Evolutionary conservation across 352 stramenopile genomes (phyloP).

Genomic region (Phytopythium delawarense): DNA sequence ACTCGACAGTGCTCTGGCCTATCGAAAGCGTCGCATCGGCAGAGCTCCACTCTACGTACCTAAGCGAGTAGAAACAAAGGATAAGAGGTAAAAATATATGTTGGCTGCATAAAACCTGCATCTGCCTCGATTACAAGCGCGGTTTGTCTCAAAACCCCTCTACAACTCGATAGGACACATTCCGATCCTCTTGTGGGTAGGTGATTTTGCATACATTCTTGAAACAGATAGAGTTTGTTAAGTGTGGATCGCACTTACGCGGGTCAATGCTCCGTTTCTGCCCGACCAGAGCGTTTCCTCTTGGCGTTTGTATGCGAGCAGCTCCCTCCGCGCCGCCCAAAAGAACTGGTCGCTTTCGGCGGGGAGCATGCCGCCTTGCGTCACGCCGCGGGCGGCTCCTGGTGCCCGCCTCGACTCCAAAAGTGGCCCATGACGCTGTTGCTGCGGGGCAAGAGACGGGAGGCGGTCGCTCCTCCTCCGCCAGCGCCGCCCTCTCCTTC

Average conservation of each 20-base stretch:
- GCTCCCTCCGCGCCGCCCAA: neutral
- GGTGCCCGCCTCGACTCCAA: neutral
- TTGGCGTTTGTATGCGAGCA: neutral
- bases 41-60: too few relatives aligned
- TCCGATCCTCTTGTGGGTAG: too few relatives aligned
- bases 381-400: neutral
- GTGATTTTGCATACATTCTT: too few relatives aligned
- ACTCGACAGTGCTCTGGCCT: neutral
- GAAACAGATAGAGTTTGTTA: too few relatives aligned
- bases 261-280: neutral
- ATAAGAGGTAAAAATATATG: too few relatives aligned
- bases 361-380: neutral
- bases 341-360: neutral
- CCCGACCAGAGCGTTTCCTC: neutral
- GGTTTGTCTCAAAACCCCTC: too few relatives aligned
- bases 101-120: too few relatives aligned
- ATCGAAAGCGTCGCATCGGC: neutral
- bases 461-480: neutral
- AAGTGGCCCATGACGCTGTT: neutral
- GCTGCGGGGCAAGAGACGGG: conserved; percentile 2
- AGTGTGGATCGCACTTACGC: neutral
- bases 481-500: neutral
- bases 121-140: too few relatives aligned
- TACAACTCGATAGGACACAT: too few relatives aligned
- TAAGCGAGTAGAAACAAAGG: too few relatives aligned